A percentile compares a stretch with the other conserved stretches of the same genome.
phyloP scores from a whole-genome alignment of 805 yeast species.

The Komagataella ulmi region DNA sequence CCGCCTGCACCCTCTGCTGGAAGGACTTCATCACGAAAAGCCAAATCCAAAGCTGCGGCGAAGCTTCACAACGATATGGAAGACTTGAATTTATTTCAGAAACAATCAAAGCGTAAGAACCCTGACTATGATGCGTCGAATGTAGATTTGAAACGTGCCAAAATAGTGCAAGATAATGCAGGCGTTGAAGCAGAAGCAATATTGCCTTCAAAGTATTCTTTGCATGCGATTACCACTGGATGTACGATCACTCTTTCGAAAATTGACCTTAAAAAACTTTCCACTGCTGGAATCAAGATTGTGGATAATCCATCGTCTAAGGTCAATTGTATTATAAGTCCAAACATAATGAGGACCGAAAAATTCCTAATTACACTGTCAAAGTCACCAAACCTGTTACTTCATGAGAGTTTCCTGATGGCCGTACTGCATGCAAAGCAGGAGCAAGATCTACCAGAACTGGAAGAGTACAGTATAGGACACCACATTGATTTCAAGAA shows the following conservation, averaged over 20 bases:
- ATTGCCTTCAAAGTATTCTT: constrained; percentile 10
- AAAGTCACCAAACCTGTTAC: constrained; percentile 32
- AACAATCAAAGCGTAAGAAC: constrained; percentile 30
- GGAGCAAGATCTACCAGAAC: constrained; percentile 10
- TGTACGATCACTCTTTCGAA: constrained; percentile 35
- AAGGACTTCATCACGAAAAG: constrained; percentile 27
- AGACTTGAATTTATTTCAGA: constrained; percentile 51
- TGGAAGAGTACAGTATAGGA: constrained; percentile 14
- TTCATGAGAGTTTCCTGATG: constrained; percentile 41
- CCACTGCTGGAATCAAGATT: constrained; percentile 44
- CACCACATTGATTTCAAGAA: constrained; percentile 18
- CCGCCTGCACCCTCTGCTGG: constrained; percentile 3
- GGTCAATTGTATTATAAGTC: constrained; percentile 52
- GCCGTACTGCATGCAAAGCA: constrained; percentile 27
- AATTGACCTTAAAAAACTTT: constrained; percentile 28
- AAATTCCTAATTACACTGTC: constrained; percentile 69
- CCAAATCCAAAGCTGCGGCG: constrained; percentile 52
- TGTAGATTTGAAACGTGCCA: constrained; percentile 10
- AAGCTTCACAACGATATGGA: constrained; percentile 59
- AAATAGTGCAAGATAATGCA: not conserved
- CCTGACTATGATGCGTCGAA: constrained; percentile 6
- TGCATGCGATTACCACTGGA: constrained; percentile 50
- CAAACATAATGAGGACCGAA: constrained; percentile 73
- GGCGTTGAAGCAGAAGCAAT: constrained; percentile 11
- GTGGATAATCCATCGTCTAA: constrained; percentile 24